Conservation (phyloP, 768 basidiomycete species). For the Tylopilus rubrobrunneus region DNA sequence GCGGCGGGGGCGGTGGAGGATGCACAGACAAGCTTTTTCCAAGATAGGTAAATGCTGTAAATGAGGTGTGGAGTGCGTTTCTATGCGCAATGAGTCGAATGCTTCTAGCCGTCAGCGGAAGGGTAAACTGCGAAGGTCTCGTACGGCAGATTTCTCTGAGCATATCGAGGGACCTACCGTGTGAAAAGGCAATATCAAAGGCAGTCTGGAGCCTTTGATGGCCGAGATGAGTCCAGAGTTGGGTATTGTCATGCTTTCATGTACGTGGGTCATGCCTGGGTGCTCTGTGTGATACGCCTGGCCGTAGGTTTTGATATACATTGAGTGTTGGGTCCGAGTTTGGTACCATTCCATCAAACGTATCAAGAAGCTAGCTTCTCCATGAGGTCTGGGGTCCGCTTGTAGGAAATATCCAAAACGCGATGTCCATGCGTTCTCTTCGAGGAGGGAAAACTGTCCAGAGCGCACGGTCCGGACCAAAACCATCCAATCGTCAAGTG, state of each 20-base stretch:
- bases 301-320: constrained; percentile 40
- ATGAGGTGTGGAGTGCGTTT: constrained; percentile 44
- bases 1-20: constrained; percentile 41
- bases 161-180: constrained; percentile 31
- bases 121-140: constrained; percentile 39
- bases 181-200: constrained; percentile 47
- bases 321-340: constrained; percentile 38
- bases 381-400: constrained; percentile 21
- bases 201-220: constrained; percentile 32
- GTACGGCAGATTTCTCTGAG: background rate
- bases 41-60: constrained; percentile 36
- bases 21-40: constrained; percentile 28
- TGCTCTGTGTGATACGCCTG: constrained; percentile 19
- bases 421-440: constrained; percentile 30
- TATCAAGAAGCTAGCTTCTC: constrained; percentile 43
- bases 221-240: constrained; percentile 16
- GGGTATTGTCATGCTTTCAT: constrained; percentile 13
- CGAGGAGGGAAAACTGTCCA: constrained; percentile 21
- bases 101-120: constrained; percentile 38
- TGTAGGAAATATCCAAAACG: constrained; percentile 31
- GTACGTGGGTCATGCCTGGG: constrained; percentile 2
- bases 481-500: constrained; percentile 36
- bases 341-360: constrained; percentile 42
- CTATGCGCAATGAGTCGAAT: constrained; percentile 46
- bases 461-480: constrained; percentile 29